Evolutionary conservation across 225 moss, liverwort and hornwort species (phyloP).

Genomic region (Polytrichum commune): DNA sequence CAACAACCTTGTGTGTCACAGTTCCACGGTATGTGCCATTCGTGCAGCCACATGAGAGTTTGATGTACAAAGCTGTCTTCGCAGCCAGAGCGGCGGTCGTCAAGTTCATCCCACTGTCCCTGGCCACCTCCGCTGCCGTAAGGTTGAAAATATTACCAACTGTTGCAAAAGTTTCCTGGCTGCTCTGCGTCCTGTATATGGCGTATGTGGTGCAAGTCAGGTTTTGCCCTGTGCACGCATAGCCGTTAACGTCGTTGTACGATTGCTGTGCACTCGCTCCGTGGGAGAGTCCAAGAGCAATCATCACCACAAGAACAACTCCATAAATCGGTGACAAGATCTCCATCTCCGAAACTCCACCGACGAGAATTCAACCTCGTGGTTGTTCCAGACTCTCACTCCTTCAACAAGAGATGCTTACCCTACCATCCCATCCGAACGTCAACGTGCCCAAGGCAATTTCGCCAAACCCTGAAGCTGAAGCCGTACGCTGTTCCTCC

Average conservation of each 20-base stretch:
- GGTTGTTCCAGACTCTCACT: too few species aligned
- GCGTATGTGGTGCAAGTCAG: conserved; percentile 29
- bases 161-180: neutral
- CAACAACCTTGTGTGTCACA: conserved; percentile 26
- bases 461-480: neutral
- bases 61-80: conserved; percentile 33
- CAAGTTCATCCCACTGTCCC: conserved; percentile 15
- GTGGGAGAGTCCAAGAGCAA: neutral
- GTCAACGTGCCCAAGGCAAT: neutral
- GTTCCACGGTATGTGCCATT: conserved; percentile 27
- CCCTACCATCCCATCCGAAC: neutral
- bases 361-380: too few species aligned
- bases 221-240: conserved; percentile 24
- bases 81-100: conserved; percentile 4
- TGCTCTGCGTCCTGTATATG: conserved; percentile 15
- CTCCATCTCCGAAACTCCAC: neutral
- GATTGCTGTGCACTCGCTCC: conserved; percentile 31
- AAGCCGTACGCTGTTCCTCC: neutral
- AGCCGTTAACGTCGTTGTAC: conserved; percentile 21
- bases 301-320: neutral
- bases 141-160: conserved; percentile 21
- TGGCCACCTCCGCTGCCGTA: conserved; percentile 21
- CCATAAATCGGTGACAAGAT: neutral
- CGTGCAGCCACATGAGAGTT: conserved; percentile 41
- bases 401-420: neutral